phyloP scores from a whole-genome alignment of 2,329 filamentous ascomycete genomes.

The Diaporthe helianthi region DNA sequence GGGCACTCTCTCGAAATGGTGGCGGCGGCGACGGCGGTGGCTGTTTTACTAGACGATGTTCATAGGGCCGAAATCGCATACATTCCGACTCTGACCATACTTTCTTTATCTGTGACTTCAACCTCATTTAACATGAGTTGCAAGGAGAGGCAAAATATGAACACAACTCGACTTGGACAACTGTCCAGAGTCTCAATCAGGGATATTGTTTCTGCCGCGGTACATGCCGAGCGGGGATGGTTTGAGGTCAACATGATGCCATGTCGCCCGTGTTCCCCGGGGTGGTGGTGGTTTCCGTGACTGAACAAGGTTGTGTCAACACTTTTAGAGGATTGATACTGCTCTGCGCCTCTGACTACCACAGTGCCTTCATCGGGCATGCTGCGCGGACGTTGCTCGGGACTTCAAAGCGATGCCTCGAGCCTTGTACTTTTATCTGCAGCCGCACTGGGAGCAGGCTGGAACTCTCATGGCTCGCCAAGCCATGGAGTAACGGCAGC shows the following conservation, averaged over 20 bases:
- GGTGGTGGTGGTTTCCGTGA: no score
- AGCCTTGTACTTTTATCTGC: not conserved
- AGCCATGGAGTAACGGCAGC: not conserved
- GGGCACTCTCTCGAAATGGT: conserved; percentile 21
- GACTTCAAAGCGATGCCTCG: not conserved
- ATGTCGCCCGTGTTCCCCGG: no score
- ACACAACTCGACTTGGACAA: not conserved
- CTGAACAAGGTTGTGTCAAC: not conserved
- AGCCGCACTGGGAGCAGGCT: no score
- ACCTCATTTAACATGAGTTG: not conserved
- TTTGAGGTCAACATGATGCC: not conserved
- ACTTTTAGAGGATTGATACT: not conserved
- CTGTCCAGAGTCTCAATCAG: not conserved
- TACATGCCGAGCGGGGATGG: not conserved
- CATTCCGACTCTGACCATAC: conserved; percentile 20
- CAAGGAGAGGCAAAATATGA: not conserved
- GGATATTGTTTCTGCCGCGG: not conserved
- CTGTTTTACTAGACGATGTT: conserved; percentile 36
- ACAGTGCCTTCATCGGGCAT: not conserved
- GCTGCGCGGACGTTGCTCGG: not conserved
- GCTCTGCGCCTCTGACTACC: not conserved
- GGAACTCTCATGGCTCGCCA: not conserved
- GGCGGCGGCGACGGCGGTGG: conserved; percentile 3
- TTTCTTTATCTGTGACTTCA: not conserved
- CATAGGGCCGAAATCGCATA: conserved; percentile 37